Evolutionary conservation across 495 filamentous ascomycete genomes (phyloP).

Genomic region (Cenococcum geophilum): DNA sequence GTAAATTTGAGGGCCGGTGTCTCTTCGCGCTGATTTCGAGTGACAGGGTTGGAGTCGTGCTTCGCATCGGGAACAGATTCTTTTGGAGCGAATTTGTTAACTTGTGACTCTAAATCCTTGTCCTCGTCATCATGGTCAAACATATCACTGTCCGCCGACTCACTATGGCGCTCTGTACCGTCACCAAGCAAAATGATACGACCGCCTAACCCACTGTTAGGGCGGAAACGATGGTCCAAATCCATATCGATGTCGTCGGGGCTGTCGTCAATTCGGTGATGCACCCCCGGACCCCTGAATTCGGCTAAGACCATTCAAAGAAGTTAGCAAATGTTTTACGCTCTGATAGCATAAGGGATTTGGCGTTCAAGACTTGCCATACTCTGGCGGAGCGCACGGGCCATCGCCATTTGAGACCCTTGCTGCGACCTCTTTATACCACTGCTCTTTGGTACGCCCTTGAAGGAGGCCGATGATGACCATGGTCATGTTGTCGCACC

Average conservation of each 20-base stretch:
- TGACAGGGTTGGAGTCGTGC: slow-evolving; percentile 19
- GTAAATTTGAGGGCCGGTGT: slow-evolving; percentile 47
- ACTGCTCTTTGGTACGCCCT: slow-evolving; percentile 90
- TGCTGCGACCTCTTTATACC: slow-evolving; percentile 92
- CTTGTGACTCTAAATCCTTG: slow-evolving; percentile 60
- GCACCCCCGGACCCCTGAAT: slow-evolving; percentile 86
- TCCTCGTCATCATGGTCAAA: slow-evolving; percentile 86
- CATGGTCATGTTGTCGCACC: slow-evolving; percentile 99
- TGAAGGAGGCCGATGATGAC: slow-evolving; percentile 79
- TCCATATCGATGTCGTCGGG: slow-evolving; percentile 89
- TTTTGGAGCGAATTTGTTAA: slow-evolving; percentile 39
- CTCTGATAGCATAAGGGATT: slow-evolving; percentile 13
- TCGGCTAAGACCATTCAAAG: slow-evolving; percentile 59
- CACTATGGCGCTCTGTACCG: slow-evolving; percentile 81
- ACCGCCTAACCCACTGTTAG: slow-evolving; percentile 59
- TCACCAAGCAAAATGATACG: slow-evolving; percentile 92
- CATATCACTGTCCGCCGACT: slow-evolving; percentile 83
- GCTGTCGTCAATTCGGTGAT: slow-evolving; percentile 87
- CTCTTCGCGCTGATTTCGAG: slow-evolving; percentile 49
- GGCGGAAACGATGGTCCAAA: slow-evolving; percentile 52
- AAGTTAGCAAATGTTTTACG: slow-evolving; percentile 28
- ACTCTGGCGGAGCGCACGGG: slow-evolving; percentile 98
- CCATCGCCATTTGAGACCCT: slow-evolving; percentile 95
- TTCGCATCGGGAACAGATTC: slow-evolving; percentile 23
- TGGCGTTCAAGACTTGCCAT: slow-evolving; percentile 72